Evolutionary conservation across 768 basidiomycete genomes (phyloP).

Genomic region (Mycena amicta): DNA sequence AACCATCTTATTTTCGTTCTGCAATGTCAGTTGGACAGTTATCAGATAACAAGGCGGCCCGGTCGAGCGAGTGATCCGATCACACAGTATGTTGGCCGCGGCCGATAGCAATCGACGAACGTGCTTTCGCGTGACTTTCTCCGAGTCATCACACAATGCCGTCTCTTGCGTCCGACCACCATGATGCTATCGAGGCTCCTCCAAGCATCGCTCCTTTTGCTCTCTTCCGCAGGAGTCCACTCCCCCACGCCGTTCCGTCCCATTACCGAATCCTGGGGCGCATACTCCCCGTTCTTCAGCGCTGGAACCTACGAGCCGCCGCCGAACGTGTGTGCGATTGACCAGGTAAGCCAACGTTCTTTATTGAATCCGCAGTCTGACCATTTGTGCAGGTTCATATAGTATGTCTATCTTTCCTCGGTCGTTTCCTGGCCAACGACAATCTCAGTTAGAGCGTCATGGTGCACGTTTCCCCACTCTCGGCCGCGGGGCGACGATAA

Average conservation of each 20-base stretch:
- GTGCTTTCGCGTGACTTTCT: too few relatives aligned
- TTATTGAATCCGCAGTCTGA: too few relatives aligned
- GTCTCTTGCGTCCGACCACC: too few relatives aligned
- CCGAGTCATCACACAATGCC: too few relatives aligned
- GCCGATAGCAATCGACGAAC: too few relatives aligned
- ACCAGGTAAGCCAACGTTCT: constrained; percentile 62
- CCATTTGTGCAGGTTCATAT: constrained; percentile 72
- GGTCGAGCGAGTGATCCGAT: too few relatives aligned
- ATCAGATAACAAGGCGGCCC: too few relatives aligned
- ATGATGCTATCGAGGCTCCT: neutral
- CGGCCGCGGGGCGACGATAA: constrained; percentile 45
- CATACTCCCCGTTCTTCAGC: constrained; percentile 64
- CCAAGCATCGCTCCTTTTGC: neutral
- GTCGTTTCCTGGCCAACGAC: too few relatives aligned
- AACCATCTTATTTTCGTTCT: too few relatives aligned
- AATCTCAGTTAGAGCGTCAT: constrained; percentile 80
- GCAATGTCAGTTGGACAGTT: too few relatives aligned
- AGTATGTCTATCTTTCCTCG: constrained; percentile 44
- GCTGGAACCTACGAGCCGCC: constrained; percentile 46
- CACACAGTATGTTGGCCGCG: too few relatives aligned
- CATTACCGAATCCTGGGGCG: constrained; percentile 44
- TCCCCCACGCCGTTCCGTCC: neutral
- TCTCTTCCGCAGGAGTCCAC: neutral
- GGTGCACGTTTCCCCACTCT: constrained; percentile 77
- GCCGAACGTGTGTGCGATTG: constrained; percentile 51